phyloP scores from a whole-genome alignment of 768 basidiomycete genomes.

The Suillus clintonianus region DNA sequence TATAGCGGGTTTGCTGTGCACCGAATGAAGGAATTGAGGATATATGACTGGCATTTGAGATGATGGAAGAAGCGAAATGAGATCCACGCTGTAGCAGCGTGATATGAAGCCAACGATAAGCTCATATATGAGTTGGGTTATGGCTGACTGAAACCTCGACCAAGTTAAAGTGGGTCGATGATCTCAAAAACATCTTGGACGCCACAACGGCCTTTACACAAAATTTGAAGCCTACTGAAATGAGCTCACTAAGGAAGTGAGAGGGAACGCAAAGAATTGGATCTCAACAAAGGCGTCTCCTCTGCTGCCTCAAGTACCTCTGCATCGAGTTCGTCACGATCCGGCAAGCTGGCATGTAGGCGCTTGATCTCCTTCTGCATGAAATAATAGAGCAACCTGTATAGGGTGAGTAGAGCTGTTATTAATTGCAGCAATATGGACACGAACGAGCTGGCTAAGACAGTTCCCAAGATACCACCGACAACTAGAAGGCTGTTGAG shows the following conservation, averaged over 20 bases:
- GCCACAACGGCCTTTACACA: no score
- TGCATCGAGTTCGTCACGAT: conserved; percentile 54
- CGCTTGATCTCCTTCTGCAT: conserved; percentile 62
- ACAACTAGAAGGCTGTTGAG: conserved; percentile 61
- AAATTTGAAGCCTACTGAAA: neutral
- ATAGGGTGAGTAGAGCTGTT: conserved; percentile 8
- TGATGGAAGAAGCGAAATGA: no score
- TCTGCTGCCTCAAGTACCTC: conserved; percentile 61
- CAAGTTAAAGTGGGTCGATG: no score
- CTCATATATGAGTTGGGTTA: no score
- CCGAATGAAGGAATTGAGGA: no score
- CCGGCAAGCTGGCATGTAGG: conserved; percentile 48
- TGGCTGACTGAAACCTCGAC: no score
- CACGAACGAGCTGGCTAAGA: conserved; percentile 68
- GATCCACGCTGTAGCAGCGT: no score
- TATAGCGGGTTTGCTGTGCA: no score
- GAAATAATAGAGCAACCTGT: conserved; percentile 65
- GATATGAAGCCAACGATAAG: no score
- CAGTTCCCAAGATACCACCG: conserved; percentile 55
- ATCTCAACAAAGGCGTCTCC: conserved; percentile 57
- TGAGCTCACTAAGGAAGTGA: neutral
- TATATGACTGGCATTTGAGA: no score
- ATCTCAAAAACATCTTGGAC: no score
- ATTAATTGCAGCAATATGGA: neutral
- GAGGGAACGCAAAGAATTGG: neutral